phyloP scores from a whole-genome alignment of 2,329 filamentous ascomycete species.

The Aspergillus brunneoviolaceus region DNA sequence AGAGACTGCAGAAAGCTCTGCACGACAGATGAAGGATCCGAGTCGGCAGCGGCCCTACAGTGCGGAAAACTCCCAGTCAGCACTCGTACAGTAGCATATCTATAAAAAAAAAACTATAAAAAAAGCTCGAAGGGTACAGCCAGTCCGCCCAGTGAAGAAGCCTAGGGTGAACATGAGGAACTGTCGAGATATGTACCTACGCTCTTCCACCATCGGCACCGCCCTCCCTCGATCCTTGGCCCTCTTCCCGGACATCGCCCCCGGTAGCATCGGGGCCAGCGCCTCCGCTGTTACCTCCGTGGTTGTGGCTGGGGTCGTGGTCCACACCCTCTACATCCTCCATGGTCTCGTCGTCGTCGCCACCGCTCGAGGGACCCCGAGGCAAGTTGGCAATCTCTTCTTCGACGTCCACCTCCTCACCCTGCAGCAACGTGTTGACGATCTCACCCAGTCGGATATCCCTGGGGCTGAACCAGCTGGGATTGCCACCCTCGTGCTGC shows the following conservation, averaged over 20 bases:
- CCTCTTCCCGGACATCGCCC: constrained; percentile 87
- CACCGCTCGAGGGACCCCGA: constrained; percentile 44
- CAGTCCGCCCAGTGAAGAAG: constrained; percentile 5
- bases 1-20: constrained; percentile 87
- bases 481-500: constrained; percentile 68
- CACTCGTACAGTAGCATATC: neutral
- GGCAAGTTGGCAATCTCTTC: constrained; percentile 67
- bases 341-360: constrained; percentile 73
- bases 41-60: constrained; percentile 59
- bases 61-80: constrained; percentile 41
- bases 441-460: constrained; percentile 87
- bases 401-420: constrained; percentile 80
- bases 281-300: constrained; percentile 68
- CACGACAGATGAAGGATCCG: constrained; percentile 75
- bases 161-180: constrained; percentile 10
- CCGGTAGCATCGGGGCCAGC: constrained; percentile 85
- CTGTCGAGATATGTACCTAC: constrained; percentile 71
- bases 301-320: constrained; percentile 59
- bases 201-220: constrained; percentile 97
- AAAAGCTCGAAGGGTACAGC: neutral
- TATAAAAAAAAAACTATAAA: neutral
- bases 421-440: constrained; percentile 79
- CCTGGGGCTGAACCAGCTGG: constrained; percentile 77
- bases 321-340: constrained; percentile 68
- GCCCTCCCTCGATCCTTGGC: constrained; percentile 81